These are phyloP conservation scores for Malus domestica DNA, from an alignment of 306 rosid genomes.

Conservation along the genomic window DNA sequence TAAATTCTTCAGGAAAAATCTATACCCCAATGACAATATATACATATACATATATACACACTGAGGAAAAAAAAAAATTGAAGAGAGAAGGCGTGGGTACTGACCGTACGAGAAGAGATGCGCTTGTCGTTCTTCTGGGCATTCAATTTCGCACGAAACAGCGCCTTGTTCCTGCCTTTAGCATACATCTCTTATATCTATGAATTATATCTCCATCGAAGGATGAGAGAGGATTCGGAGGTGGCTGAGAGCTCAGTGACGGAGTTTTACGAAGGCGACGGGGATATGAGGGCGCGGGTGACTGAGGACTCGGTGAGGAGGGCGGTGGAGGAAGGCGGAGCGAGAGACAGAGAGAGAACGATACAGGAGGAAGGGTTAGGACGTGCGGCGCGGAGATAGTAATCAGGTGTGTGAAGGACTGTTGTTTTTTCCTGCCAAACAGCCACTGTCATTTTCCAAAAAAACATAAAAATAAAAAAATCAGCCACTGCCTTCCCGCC, in stretches of 20 bases:
- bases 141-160: constrained; percentile 69
- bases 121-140: constrained; percentile 84
- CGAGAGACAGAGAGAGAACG: background rate
- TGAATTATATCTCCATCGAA: background rate
- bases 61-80: background rate
- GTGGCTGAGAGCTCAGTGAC: background rate
- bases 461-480: too few relatives aligned
- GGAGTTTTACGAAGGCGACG: background rate
- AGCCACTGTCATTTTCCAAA: too few relatives aligned
- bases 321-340: background rate
- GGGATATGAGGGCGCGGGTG: background rate
- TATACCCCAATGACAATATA: too few relatives aligned
- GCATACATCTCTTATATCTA: constrained; percentile 28
- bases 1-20: too few relatives aligned
- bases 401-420: background rate
- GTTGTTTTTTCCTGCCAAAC: background rate
- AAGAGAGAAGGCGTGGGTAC: background rate
- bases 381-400: background rate
- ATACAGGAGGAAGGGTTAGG: background rate
- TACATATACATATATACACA: background rate
- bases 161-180: constrained; percentile 57
- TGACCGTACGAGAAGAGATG: constrained; percentile 76
- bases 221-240: background rate
- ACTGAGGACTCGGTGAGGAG: background rate
- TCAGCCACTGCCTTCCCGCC: background rate